phyloP scores from a whole-genome alignment of 768 basidiomycete species.

The Macrolepiota fuliginosa region DNA sequence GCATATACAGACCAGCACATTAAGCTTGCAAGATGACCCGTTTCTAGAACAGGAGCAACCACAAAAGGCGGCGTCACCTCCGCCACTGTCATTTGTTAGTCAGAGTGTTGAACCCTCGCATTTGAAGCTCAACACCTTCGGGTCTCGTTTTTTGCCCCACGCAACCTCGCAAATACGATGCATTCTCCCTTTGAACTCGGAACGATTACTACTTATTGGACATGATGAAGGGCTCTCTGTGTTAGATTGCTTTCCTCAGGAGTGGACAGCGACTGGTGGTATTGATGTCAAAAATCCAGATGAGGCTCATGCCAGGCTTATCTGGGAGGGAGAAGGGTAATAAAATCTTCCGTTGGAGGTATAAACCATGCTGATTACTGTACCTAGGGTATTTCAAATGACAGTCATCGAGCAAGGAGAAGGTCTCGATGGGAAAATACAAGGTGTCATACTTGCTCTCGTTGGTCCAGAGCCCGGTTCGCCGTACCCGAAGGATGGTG shows the following conservation, averaged over 20 bases:
- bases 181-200: slow-evolving; percentile 65
- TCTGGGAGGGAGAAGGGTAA: slow-evolving; percentile 82
- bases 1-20: slow-evolving; percentile 45
- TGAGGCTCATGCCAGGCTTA: slow-evolving; percentile 62
- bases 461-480: slow-evolving; percentile 63
- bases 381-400: slow-evolving; percentile 70
- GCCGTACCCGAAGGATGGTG: slow-evolving; percentile 33
- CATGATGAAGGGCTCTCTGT: slow-evolving; percentile 81
- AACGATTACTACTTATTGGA: slow-evolving; percentile 71
- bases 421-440: slow-evolving; percentile 44
- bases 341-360: slow-evolving; percentile 17
- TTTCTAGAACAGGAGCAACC: slow-evolving; percentile 22
- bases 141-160: slow-evolving; percentile 84
- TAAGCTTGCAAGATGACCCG: slow-evolving; percentile 29
- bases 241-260: slow-evolving; percentile 77
- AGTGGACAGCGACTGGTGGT: slow-evolving; percentile 54
- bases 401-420: slow-evolving; percentile 69
- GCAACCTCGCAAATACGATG: slow-evolving; percentile 72
- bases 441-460: slow-evolving; percentile 76
- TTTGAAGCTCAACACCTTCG: slow-evolving; percentile 72
- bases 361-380: background rate
- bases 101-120: slow-evolving; percentile 60
- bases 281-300: slow-evolving; percentile 58
- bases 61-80: slow-evolving; percentile 28
- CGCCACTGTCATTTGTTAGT: slow-evolving; percentile 42